Evolutionary conservation across 768 basidiomycete species (phyloP).

Genomic region (Termitomyces sp.): DNA sequence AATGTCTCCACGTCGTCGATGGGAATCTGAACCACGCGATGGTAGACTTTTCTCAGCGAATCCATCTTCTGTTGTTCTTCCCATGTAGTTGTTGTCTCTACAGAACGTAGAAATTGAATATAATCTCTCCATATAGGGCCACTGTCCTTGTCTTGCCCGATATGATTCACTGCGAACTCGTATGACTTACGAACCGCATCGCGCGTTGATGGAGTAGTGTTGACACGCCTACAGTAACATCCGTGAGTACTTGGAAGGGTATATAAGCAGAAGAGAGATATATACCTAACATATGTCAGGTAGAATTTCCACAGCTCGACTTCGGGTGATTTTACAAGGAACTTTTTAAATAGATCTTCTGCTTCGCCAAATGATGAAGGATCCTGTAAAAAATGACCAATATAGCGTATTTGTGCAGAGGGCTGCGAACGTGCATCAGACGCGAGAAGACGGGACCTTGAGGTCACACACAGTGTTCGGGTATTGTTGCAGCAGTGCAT

Average conservation of each 20-base stretch:
- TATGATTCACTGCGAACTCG: conserved; percentile 84
- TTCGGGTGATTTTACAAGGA: conserved; percentile 77
- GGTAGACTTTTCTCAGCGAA: conserved; percentile 83
- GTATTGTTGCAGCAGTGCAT: conserved; percentile 75
- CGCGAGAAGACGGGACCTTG: conserved; percentile 6
- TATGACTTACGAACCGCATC: conserved; percentile 83
- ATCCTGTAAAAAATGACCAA: conserved; percentile 67
- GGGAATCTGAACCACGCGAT: conserved; percentile 91
- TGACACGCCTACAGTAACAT: conserved; percentile 47
- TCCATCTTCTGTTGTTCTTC: conserved; percentile 97
- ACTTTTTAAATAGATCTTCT: conserved; percentile 85
- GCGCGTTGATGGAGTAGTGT: conserved; percentile 58
- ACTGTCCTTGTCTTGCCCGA: conserved; percentile 90
- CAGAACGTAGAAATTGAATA: conserved; percentile 79
- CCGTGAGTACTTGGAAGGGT: neutral
- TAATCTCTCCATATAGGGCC: conserved; percentile 94
- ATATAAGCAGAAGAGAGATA: conserved; percentile 12
- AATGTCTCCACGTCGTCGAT: conserved; percentile 88
- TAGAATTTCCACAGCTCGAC: conserved; percentile 94
- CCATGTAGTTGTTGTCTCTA: conserved; percentile 84
- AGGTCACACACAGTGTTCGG: conserved; percentile 81
- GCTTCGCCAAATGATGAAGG: conserved; percentile 66
- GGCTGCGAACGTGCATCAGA: conserved; percentile 39
- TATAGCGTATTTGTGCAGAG: conserved; percentile 79
- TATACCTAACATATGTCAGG: conserved; percentile 85